Conservation (phyloP, 75 land plant genomes). For the Sequoiadendron giganteum region DNA sequence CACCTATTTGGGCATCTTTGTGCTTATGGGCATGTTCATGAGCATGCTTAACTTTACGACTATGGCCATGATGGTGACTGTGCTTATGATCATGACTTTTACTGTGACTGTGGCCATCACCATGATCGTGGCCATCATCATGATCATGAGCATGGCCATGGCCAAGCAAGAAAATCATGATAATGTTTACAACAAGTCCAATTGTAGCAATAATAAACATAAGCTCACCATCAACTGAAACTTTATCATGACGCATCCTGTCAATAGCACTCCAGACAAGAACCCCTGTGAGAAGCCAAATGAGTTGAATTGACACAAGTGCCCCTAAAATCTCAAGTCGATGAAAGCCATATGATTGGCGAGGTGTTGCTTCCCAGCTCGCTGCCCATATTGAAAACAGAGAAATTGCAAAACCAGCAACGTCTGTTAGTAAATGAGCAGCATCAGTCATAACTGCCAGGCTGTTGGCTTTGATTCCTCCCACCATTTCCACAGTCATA, state of each 20-base stretch:
- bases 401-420: conserved; percentile 91
- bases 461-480: conserved; percentile 87
- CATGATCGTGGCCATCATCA: conserved; percentile 26
- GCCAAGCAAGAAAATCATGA: conserved; percentile 80
- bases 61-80: conserved; percentile 10
- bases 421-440: conserved; percentile 92
- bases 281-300: conserved; percentile 92
- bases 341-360: conserved; percentile 85
- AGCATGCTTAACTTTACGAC: background rate
- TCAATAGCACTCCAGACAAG: conserved; percentile 84
- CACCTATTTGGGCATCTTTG: conserved; percentile 6
- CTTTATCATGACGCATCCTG: conserved; percentile 47
- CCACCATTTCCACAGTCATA: conserved; percentile 76
- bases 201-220: conserved; percentile 84
- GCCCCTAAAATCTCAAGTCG: conserved; percentile 89
- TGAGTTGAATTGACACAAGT: conserved; percentile 79
- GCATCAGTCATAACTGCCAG: conserved; percentile 95
- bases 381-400: conserved; percentile 89
- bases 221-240: conserved; percentile 66
- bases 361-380: conserved; percentile 94
- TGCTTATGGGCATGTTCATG: conserved; percentile 14
- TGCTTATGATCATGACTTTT: conserved; percentile 26
- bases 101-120: conserved; percentile 8
- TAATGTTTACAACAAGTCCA: conserved; percentile 79
- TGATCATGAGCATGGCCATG: conserved; percentile 58